Base-by-base conservation (phyloP, 2,329 filamentous ascomycete species). In the Nigrospora oryzae region DNA sequence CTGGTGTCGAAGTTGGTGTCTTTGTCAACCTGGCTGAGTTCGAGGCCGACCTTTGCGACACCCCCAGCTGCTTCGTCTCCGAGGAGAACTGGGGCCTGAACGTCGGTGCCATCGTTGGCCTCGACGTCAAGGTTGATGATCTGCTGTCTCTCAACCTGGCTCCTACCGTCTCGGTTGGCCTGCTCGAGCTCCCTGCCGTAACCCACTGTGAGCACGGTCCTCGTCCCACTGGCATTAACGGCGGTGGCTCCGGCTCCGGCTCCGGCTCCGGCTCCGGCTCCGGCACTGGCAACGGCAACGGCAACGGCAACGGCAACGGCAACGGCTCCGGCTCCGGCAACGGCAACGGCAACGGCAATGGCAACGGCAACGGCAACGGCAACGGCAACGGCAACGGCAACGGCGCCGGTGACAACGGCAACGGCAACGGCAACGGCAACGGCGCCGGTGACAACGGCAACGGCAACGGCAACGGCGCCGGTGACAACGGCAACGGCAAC, bases 1-100 rank as follows among this genome's bases (percentile, higher is more conserved):
- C 70, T 17, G 69, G 66, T 50, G 65, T 70, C 32, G 66, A 68
- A 51, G 49, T 71, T 13, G 64, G 63, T 37, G 59, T 78, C 37
- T 78, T 66, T 55, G 68, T 69, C 46, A 72, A 79, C 59, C 56
- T 81, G 7, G 66, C 75, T n/a, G 70, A 79, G 52, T 75, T 79
- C 57, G 65, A 69, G 46, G 63, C 65, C 48, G 56, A 62, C 44
- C 61, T 72, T 44, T 63, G 65, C 41, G 56, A 52, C 33, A 63
- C 61, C 5, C 56, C 59, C 11, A 42, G 51, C 39, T 72, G 69
- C 53, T 62, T 56, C 19, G 51, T 71, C n/a, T 54, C 53, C 37
- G 50, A 55, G 40, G 64, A 68, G 52, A 60, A 55, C 43, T 67
- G 62, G 48, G 63, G 67, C 49, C 48, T 67, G 38, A 68, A 67